These are phyloP conservation scores for Rhizophora apiculata DNA, from an alignment of 345 rosid species.

Conservation along the genomic window DNA sequence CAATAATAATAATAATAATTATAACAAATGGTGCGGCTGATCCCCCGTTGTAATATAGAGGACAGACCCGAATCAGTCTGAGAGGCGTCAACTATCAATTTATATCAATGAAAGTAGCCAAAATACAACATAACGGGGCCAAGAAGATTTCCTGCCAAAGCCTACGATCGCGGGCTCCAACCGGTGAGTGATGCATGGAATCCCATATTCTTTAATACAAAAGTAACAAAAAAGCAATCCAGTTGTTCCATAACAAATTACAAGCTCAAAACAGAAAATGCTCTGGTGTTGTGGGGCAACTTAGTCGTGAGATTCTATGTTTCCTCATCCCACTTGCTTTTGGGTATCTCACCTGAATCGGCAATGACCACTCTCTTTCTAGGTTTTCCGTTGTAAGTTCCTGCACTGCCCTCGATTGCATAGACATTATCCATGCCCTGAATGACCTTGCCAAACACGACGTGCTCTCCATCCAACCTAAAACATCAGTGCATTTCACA, in stretches of 20 bases:
- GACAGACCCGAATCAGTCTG: no score
- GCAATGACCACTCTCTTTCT: constrained; percentile 86
- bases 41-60: no score
- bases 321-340: constrained; percentile 87
- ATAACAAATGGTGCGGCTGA: no score
- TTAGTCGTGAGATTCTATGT: constrained; percentile 33
- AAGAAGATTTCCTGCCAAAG: background rate
- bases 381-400: constrained; percentile 92
- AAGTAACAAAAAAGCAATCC: background rate
- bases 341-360: constrained; percentile 89
- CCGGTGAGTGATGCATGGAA: background rate
- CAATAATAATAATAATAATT: no score
- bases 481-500: background rate
- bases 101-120: constrained; percentile 6
- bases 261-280: background rate
- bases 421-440: constrained; percentile 93
- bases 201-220: background rate
- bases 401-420: constrained; percentile 94
- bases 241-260: constrained; percentile 2
- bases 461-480: constrained; percentile 98
- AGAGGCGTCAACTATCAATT: no score
- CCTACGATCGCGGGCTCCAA: constrained; percentile 2
- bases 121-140: background rate
- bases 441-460: constrained; percentile 85
- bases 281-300: background rate